Evolutionary conservation across 805 yeast genomes (phyloP).

Genomic region (Blastobotrys parvus): DNA sequence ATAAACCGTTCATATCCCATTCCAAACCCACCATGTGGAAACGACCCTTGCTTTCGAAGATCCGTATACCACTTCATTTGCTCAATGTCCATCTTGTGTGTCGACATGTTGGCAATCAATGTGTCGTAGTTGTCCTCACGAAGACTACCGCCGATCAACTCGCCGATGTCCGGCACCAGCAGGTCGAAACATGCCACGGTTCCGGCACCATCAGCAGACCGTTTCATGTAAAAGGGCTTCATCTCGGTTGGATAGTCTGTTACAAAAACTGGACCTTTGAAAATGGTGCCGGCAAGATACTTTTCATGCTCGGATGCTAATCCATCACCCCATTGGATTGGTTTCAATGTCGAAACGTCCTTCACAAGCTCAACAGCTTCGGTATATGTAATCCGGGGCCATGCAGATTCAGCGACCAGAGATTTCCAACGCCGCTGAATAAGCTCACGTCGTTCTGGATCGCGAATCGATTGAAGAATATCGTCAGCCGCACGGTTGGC

Average conservation of each 20-base stretch:
- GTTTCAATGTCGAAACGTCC: conserved; percentile 2
- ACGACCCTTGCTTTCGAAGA: conserved; percentile 65
- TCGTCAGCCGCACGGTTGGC: conserved; percentile 17
- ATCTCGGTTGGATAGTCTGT: conserved; percentile 73
- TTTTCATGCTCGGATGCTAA: conserved; percentile 85
- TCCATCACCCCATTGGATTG: conserved; percentile 54
- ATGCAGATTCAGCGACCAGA: conserved; percentile 36
- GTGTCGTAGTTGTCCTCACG: conserved; percentile 61
- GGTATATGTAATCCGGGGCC: conserved; percentile 68
- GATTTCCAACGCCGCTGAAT: conserved; percentile 48
- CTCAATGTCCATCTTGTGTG: conserved; percentile 45
- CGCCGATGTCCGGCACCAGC: conserved; percentile 86
- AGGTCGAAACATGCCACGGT: conserved; percentile 91
- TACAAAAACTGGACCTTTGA: conserved; percentile 72
- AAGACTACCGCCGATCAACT: conserved; percentile 86
- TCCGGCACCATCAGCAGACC: conserved; percentile 22
- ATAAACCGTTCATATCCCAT: conserved; percentile 85
- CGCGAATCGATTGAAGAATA: conserved; percentile 25
- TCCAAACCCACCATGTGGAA: conserved; percentile 97
- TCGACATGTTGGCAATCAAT: conserved; percentile 42
- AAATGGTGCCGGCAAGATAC: conserved; percentile 66
- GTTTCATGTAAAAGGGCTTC: conserved; percentile 93
- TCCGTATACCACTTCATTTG: conserved; percentile 74
- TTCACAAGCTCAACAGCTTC: conserved; percentile 59
- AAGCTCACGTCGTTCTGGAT: conserved; percentile 31